Conservation (phyloP, 1,284 basidiomycete species). For the Phylloporus sp. region DNA sequence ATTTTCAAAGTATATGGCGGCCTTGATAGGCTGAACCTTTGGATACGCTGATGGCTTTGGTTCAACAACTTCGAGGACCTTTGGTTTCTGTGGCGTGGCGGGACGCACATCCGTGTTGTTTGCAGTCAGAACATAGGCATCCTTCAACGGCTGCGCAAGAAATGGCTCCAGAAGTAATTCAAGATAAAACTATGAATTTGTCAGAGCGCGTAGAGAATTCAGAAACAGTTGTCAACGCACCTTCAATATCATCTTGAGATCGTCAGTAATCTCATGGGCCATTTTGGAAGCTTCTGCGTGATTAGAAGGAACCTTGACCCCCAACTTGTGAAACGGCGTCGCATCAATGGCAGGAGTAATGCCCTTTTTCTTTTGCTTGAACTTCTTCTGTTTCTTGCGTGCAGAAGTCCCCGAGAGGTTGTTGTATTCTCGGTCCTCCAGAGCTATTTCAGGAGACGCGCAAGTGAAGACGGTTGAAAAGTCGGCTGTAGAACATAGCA, state of each 20-base stretch:
- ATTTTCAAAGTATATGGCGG: background rate
- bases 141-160: conserved; percentile 23
- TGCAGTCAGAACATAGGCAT: background rate
- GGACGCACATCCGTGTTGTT: background rate
- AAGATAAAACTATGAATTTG: conserved; percentile 33
- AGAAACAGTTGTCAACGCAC: conserved; percentile 26
- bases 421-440: conserved; percentile 13
- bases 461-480: conserved; percentile 14
- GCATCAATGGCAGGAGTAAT: conserved; percentile 27
- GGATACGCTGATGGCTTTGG: no score
- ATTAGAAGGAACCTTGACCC: conserved; percentile 35
- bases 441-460: background rate
- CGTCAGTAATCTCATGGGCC: conserved; percentile 25
- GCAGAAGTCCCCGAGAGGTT: background rate
- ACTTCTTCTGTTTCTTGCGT: conserved; percentile 30
- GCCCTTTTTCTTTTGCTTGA: conserved; percentile 21
- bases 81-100: background rate
- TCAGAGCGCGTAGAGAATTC: background rate
- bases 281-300: conserved; percentile 30
- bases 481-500: conserved; percentile 23
- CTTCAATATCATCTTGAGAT: conserved; percentile 39
- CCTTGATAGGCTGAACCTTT: background rate
- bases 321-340: conserved; percentile 38
- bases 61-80: no score
- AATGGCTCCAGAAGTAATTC: conserved; percentile 26